Percentiles rank a stretch among this genome's conserved stretches.
These are phyloP conservation scores for Coemansia sp. DNA, from an alignment of 371 early-diverging fungal species.

Conservation along the genomic window DNA sequence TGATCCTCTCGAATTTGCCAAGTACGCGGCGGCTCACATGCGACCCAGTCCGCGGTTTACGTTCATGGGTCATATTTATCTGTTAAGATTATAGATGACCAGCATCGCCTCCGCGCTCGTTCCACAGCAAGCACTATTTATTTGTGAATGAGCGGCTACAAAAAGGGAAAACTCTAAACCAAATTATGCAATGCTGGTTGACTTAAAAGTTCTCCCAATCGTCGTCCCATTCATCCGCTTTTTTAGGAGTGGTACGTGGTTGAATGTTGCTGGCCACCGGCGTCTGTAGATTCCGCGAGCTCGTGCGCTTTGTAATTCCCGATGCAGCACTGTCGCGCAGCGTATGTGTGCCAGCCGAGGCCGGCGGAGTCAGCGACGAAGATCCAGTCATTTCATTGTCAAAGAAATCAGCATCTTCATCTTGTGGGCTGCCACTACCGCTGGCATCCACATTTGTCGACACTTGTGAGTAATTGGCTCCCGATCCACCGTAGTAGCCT, in stretches of 20 bases:
- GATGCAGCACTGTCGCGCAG: background rate
- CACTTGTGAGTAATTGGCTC: conserved; percentile 23
- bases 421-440: conserved; percentile 14
- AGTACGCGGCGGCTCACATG: conserved; percentile 37
- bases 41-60: conserved; percentile 18
- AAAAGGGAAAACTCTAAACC: too few species aligned
- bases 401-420: conserved; percentile 30
- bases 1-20: conserved; percentile 31
- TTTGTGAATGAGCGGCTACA: conserved; percentile 12
- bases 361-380: conserved; percentile 49
- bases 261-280: conserved; percentile 14
- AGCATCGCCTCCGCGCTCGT: conserved; percentile 34
- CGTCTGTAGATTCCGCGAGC: conserved; percentile 28
- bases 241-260: too few species aligned
- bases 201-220: too few species aligned
- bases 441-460: conserved; percentile 4
- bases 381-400: conserved; percentile 45
- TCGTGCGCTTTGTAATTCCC: conserved; percentile 16
- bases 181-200: too few species aligned
- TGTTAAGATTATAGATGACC: conserved; percentile 12
- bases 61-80: conserved; percentile 27
- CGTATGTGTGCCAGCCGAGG: conserved; percentile 17
- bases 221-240: too few species aligned
- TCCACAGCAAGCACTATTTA: conserved; percentile 10
- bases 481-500: conserved; percentile 8